Evolutionary conservation across 2,329 filamentous ascomycete species (phyloP), one percentile per base, ranked within the genome.

Genomic region (Sordariomycetes sp.): DNA sequence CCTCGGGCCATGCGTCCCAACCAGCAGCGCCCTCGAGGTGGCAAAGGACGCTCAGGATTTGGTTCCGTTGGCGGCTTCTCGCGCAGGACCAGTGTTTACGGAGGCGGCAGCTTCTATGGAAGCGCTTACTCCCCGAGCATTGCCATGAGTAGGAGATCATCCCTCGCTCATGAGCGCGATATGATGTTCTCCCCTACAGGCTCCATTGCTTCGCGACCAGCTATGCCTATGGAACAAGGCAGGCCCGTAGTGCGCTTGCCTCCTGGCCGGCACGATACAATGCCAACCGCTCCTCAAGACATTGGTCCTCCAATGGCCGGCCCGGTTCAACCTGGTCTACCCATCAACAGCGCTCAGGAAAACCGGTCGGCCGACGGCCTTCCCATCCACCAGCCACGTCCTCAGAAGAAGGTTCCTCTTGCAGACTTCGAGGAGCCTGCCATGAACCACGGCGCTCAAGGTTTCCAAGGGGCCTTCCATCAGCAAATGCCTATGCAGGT

Each of bases 391-490:
- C 92, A 96, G 54, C 92, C 92, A 37, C 82, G 86, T 34, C 90
- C 92, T 8, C 88, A 96, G 57, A 96, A 96, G 66, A 72, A 87
- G 6, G 86, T 96, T 21, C 95, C 88, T 8, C 79, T 96, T 38
- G 85, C 86, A 37, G 87, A 86, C 48, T 94, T 96, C 46, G 92
- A 96, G 57, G 84, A 84, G 7, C 86, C 88, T 4, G 78, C 75
- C 5, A 69, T 62, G 46, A 53, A 58, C 33, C 66, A 65, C 47
- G 68, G 45, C 63, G 77, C 59, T 26, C 85, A 86, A 48, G 84
- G 86, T 1, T 94, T 94, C 48, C 82, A 90, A 47, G 85, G 88
- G 51, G 85, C 88, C 0, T 95, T 96, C 67, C 87, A 94, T 46
- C 88, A 94, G 48, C 88, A 95, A 57, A 79, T 94, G n/a, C 90